Evolutionary conservation across 2,329 filamentous ascomycete species (phyloP), one percentile per base, ranked within the genome.

Genomic region (Talaromyces sp.): DNA sequence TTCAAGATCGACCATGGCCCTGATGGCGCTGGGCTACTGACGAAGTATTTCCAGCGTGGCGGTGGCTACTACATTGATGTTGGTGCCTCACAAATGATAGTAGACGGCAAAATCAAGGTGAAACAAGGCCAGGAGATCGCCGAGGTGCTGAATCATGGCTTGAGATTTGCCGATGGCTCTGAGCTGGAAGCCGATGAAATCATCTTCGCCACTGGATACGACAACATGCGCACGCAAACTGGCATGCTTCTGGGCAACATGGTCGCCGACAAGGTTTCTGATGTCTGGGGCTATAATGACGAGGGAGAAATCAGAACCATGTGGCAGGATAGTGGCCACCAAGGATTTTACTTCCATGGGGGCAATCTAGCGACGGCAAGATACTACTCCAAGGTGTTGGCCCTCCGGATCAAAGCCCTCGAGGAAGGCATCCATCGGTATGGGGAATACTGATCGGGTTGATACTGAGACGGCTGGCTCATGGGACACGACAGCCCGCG

Each of bases 11-110:
- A 88, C 63, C 71, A 67, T 0, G 85, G 85, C 0, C 80, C 82
- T 0, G 78, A 84, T 56, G 79, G 75, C 1, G 74, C 79, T 0
- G 85, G 85, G 0, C 74, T 88, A 0, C 77, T 83, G 57, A 70
- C 81, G 54, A 87, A 87, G 68, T 88, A 88, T 65, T 78, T 86
- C 61, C 83, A 85, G 63, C 79, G 82, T 3, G 84, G 85, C 1
- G 86, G 86, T 1, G 86, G 86, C 0, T 89, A 88, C 67, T 89
- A 89, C 70, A 86, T 89, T 61, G 84, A 89, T 61, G 84, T 88
- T 1, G 86, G 86, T 0, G 82, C 80, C 0, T 82, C 81, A 0
- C 71, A 82, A 64, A 76, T 88, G 22, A 86, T 89, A 58, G 76
- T 77, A 1, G 81, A 86, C 11, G 84, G 85, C 1, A 84, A 83